Evolutionary conservation across 306 rosid genomes (phyloP).

Genomic region (Arachis stenosperma): DNA sequence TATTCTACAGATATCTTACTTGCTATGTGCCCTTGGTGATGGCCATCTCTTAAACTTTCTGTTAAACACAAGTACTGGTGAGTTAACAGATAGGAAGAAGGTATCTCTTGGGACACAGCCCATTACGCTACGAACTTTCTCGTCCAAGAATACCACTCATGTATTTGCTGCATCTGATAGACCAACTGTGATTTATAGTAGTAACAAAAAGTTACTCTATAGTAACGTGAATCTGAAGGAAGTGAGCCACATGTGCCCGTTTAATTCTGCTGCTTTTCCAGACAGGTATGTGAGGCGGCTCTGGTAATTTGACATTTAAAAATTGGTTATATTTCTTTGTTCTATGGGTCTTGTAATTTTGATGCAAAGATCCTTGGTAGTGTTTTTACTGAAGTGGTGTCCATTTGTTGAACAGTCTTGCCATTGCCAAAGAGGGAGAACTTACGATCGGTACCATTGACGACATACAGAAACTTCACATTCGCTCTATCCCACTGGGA

Average conservation of each 20-base stretch:
- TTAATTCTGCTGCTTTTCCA: conserved; percentile 98
- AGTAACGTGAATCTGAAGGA: conserved; percentile 96
- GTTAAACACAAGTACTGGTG: conserved; percentile 83
- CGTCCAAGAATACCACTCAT: conserved; percentile 92
- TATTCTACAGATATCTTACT: conserved; percentile 77
- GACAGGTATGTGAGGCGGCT: conserved; percentile 67
- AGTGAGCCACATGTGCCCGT: conserved; percentile 99
- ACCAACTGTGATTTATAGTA: conserved; percentile 96
- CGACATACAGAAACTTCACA: conserved; percentile 98
- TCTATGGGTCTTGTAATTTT: conserved; percentile 22
- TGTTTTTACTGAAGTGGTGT: conserved; percentile 26
- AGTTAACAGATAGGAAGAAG: conserved; percentile 86
- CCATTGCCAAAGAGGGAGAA: conserved; percentile 97
- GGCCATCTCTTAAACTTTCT: conserved; percentile 92
- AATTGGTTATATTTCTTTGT: conserved; percentile 19
- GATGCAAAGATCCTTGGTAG: conserved; percentile 12
- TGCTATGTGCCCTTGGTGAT: conserved; percentile 96
- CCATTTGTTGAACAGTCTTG: conserved; percentile 66
- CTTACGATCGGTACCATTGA: conserved; percentile 98
- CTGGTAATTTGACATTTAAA: conserved; percentile 9
- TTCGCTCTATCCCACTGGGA: conserved; percentile 92
- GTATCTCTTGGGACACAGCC: conserved; percentile 99
- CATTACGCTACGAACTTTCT: conserved; percentile 92
- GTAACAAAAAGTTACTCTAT: conserved; percentile 93
- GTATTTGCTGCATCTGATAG: conserved; percentile 98